phyloP scores from a whole-genome alignment of 73 alveolate genomes.

The Effrenium voratum region DNA sequence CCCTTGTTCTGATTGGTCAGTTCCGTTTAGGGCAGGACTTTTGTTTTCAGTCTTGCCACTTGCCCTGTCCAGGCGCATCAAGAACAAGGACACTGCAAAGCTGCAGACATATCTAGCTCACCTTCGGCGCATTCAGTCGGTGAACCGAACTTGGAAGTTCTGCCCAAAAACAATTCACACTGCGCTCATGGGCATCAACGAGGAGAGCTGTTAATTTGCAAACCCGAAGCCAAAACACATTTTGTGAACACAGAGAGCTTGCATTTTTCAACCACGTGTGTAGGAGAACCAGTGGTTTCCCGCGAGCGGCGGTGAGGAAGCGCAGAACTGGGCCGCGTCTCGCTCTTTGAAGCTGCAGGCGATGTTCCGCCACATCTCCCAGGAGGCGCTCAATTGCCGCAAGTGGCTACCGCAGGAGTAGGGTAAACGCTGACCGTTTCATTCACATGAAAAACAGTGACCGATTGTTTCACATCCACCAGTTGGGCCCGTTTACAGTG shows the following conservation, averaged over 20 bases:
- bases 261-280: not conserved
- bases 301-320: too few species aligned
- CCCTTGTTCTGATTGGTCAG: too few species aligned
- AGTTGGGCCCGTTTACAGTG: too few species aligned
- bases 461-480: too few species aligned
- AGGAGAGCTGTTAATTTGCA: not conserved
- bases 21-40: not conserved
- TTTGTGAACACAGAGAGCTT: not conserved
- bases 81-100: not conserved
- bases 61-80: not conserved
- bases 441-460: too few species aligned
- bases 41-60: too few species aligned
- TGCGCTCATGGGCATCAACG: not conserved
- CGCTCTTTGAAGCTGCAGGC: not conserved
- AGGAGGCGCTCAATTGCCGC: not conserved
- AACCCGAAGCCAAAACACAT: too few species aligned
- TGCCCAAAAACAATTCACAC: not conserved
- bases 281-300: not conserved
- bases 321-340: not conserved
- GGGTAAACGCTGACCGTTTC: too few species aligned
- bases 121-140: not conserved
- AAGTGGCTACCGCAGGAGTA: not conserved
- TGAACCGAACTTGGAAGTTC: not conserved
- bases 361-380: not conserved
- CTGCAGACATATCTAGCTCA: not conserved